Base-by-base conservation (phyloP, 148 eudicot genomes). In the Cornus florida region DNA sequence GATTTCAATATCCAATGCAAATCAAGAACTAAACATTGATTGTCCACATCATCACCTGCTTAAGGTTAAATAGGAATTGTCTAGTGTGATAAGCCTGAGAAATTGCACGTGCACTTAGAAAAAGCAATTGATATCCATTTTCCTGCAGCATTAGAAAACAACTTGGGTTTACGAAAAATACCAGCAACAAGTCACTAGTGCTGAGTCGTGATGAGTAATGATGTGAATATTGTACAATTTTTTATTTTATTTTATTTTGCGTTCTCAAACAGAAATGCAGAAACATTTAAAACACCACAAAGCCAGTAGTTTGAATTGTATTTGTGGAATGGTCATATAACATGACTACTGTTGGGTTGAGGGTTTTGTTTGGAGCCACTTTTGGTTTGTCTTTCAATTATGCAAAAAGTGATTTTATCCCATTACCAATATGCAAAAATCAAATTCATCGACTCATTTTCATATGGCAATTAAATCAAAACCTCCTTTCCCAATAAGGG, bases 101-200 rank as follows among this genome's bases (percentile, higher is more conserved):
- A 81, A 96, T 96, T 69, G 99, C 87, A 56, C 99, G 97, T 79
- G 99, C 99, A 87, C 99, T 96, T 70, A 96, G 86, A 83, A 94
- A 96, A 81, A 96, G 93, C 53, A 96, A 77, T 68, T 96, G 90
- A 84, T 96, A 96, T 48, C 99, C 99, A 86, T 96, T 96, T 84
- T 94, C 98, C 99, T 96, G 95, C 87, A 90, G 79, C 46, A 74
- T 50, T 16, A 43, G 80, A 48, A 53, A 75, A 24, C 35, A 69
- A 77, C 76, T 41, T 68, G 31, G 31, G 74, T 66, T 48, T 7
- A 72, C 28, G 38, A 35, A 13, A 50, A 33, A 50, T n/a, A 20
- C 46, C 14, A 41, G 4, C 33, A 70, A 78, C 71, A 32, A 53
- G 23, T 38, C 57, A 35, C 23, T 53, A 28, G 68, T 32, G 57